phyloP scores from a whole-genome alignment of 2,329 filamentous ascomycete species.

The Claviceps cyperi region DNA sequence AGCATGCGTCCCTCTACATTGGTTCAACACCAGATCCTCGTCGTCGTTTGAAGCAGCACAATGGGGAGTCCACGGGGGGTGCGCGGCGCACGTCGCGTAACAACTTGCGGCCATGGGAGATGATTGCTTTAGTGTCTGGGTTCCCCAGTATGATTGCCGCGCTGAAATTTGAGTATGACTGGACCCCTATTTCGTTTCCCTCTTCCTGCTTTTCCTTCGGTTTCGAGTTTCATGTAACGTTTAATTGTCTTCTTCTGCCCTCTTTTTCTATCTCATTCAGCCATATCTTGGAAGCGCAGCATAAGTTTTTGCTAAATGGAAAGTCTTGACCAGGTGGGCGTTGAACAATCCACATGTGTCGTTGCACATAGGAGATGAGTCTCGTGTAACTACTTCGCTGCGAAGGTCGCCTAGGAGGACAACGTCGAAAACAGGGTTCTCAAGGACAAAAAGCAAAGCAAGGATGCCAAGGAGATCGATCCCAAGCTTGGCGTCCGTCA shows the following conservation, averaged over 20 bases:
- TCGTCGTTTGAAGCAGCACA: conserved; percentile 78
- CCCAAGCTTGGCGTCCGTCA: conserved; percentile 48
- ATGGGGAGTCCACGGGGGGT: conserved; percentile 70
- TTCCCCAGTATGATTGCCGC: conserved; percentile 81
- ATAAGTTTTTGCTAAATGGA: conserved; percentile 4
- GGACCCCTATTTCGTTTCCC: not conserved
- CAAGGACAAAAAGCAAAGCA: conserved; percentile 26
- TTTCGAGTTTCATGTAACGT: conserved; percentile 37
- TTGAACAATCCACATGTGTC: conserved; percentile 76
- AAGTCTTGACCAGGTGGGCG: conserved; percentile 55
- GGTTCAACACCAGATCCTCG: conserved; percentile 84
- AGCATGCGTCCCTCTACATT: conserved; percentile 63
- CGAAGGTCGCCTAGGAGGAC: conserved; percentile 12
- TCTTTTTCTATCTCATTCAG: not conserved
- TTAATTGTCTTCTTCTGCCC: not conserved
- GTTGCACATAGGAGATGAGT: conserved; percentile 54
- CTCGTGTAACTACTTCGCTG: conserved; percentile 41
- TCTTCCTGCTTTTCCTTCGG: not conserved
- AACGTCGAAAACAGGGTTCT: no score
- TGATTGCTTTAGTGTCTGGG: conserved; percentile 72
- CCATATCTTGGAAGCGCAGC: conserved; percentile 7
- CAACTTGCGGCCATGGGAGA: conserved; percentile 73
- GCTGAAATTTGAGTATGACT: conserved; percentile 75
- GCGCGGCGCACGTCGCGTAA: conserved; percentile 58
- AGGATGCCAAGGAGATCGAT: conserved; percentile 42